Evolutionary conservation across 345 rosid genomes (phyloP), one percentile per base, ranked within the genome.

Genomic region (Sapria himalayana): DNA sequence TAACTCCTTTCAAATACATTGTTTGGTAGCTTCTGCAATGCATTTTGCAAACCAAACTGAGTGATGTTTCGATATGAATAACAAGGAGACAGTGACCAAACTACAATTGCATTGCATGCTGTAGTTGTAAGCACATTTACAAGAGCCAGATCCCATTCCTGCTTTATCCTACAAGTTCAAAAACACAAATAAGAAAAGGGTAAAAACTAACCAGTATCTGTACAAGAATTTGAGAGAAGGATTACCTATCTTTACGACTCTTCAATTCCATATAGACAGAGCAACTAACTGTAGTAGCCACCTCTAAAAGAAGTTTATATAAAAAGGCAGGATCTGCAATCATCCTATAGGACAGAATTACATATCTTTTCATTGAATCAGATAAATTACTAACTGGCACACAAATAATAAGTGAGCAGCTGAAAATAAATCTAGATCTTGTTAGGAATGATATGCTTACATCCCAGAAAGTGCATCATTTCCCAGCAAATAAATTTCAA

Each of bases 81-180:
- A 51, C 81, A 79, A 40, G 95, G 95, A 45, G 93, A 93, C 31
- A 82, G 78, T 13, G 81, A 60, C 95, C 95, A 89, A 59, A 89
- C 86, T 49, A 69, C 77, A 25, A 71, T 39, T 32, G 74, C 85
- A 64, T 89, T 89, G 71, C 93, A 89, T 43, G 76, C 81, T 33
- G 93, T 64, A 48, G 59, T 71, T 0, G 84, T 74, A 19, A 82
- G 77, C 38, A 82, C 86, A 38, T 89, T 89, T 44, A 82, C 27
- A 39, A 89, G 92, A 9, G 98, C 93, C 51, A 89, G 65, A 62
- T 79, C 92, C 98, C 95, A 89, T 60, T 89, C 93, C 46, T 79
- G 66, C 49, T 89, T 89, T 58, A 79, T 46, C 59, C 95, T 89
- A 49, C 31, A 54, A 55, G 19, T 2, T 39, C 11, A 58, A 45